Evolutionary conservation across 2,329 filamentous ascomycete species (phyloP), one percentile per base, ranked within the genome.

Genomic region (Aspergillus quadricinctus): DNA sequence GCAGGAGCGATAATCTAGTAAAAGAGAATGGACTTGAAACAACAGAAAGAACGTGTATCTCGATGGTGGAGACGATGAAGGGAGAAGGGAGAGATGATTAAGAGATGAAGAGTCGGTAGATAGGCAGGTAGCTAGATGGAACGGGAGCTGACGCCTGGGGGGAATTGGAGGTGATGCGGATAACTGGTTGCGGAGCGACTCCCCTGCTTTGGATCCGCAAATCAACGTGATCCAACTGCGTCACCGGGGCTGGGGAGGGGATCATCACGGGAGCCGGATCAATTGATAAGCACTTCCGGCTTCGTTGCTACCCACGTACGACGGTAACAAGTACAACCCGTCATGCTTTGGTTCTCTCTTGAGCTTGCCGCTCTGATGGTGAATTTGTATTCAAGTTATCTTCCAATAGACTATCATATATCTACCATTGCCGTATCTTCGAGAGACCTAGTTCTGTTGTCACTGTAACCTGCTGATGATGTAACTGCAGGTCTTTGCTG

Each of bases 11-110:
- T 46, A 51, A 50, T 27, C 29, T 29, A 53, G 45, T 19, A 27
- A 31, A 43, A 45, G 37, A 14, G 49, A 37, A 28, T 7, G 41
- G 28, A 40, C 52, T 11, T 31, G 51, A 37, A 50, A 50, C 57
- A 60, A 57, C 43, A 49, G 51, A 58, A 37, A 40, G 49, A 52
- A 46, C 23, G 43, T 46, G 17, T 21, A 25, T 6, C 14, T 46
- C 14, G 43, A 58, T 61, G 64, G 64, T 62, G 63, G 56, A 59
- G 59, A 61, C 58, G 62, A 40, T 54, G 50, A 48, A 40, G 57
- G 56, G 53, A 57, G 58, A 64, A 56, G 64, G 60, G 63, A 66
- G 66, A 68, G 62, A 61, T 62, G 61, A 61, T 66, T 65, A 68
- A 57, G 48, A 50, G 46, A 35, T 41, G 43, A 19, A 48, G 28